Percentiles rank a stretch among this genome's conserved stretches.
phyloP scores from a whole-genome alignment of 2,329 filamentous ascomycete genomes.

The Aureobasidium lini region DNA sequence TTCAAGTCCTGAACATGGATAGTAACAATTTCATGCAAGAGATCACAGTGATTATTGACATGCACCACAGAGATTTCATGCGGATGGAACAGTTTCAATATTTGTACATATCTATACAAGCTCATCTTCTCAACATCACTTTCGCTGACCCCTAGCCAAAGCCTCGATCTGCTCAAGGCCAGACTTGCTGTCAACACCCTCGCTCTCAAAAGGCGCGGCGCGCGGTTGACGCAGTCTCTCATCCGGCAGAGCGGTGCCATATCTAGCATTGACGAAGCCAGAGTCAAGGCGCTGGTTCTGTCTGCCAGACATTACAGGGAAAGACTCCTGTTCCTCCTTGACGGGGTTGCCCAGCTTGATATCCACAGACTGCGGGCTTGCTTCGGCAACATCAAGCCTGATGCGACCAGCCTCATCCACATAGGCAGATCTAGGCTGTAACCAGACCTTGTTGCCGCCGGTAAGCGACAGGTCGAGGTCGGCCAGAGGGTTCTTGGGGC shows the following conservation, averaged over 20 bases:
- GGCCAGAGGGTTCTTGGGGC: conserved; percentile 34
- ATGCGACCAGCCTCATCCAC: conserved; percentile 40
- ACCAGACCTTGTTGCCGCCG: conserved; percentile 48
- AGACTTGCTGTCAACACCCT: conserved; percentile 12
- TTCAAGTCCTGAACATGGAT: too few relatives aligned
- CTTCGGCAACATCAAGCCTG: conserved; percentile 27
- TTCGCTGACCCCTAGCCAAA: neutral
- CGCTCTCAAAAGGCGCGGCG: conserved; percentile 21
- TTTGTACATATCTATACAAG: conserved; percentile 13
- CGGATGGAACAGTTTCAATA: neutral
- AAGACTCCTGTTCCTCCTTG: neutral
- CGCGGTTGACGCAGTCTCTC: conserved; percentile 16
- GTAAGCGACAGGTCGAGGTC: conserved; percentile 36
- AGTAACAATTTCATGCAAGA: too few relatives aligned
- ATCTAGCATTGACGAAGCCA: conserved; percentile 18
- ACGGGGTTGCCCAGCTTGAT: conserved; percentile 21
- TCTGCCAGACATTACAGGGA: neutral
- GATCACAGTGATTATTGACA: too few relatives aligned
- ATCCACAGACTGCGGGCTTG: conserved; percentile 26
- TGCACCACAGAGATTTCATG: neutral
- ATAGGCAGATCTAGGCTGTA: conserved; percentile 40
- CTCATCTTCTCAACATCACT: neutral
- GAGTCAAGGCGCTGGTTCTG: neutral
- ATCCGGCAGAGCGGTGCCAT: conserved; percentile 22
- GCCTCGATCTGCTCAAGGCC: conserved; percentile 10